Conservation (phyloP, 2,329 filamentous ascomycete species). For the Xylariales sp. region DNA sequence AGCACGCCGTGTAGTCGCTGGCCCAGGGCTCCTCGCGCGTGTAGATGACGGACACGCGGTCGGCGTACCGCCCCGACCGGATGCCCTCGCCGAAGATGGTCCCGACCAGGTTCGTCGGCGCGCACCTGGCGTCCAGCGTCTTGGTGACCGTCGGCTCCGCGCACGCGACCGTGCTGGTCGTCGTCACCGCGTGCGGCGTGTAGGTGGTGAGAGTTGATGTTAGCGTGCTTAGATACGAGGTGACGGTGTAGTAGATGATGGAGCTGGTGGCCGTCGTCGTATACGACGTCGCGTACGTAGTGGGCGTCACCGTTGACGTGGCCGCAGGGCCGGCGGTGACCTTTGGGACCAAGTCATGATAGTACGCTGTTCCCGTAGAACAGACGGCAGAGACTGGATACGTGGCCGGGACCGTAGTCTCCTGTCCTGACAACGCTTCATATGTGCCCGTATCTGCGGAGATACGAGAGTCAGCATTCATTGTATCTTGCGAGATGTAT, state of each 20-base stretch:
- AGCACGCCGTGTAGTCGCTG: conserved; percentile 11
- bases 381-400: conserved; percentile 12
- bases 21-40: conserved; percentile 11
- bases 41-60: conserved; percentile 1
- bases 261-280: conserved; percentile 5
- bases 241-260: neutral
- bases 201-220: neutral
- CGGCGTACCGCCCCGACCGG: conserved; percentile 3
- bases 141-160: neutral
- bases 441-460: conserved; percentile 19
- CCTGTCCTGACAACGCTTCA: conserved; percentile 1
- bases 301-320: conserved; percentile 2
- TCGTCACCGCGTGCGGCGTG: neutral
- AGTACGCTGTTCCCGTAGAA: neutral
- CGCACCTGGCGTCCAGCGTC: conserved; percentile 17
- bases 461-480: neutral
- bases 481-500: too few relatives aligned
- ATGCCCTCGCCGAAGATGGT: conserved; percentile 13
- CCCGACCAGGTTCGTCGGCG: conserved; percentile 17
- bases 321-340: neutral
- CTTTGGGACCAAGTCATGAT: neutral
- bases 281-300: neutral
- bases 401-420: conserved; percentile 4
- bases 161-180: conserved; percentile 3
- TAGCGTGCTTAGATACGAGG: neutral